Conservation (phyloP, 148 eudicot species). For the Limonium bicolor region DNA sequence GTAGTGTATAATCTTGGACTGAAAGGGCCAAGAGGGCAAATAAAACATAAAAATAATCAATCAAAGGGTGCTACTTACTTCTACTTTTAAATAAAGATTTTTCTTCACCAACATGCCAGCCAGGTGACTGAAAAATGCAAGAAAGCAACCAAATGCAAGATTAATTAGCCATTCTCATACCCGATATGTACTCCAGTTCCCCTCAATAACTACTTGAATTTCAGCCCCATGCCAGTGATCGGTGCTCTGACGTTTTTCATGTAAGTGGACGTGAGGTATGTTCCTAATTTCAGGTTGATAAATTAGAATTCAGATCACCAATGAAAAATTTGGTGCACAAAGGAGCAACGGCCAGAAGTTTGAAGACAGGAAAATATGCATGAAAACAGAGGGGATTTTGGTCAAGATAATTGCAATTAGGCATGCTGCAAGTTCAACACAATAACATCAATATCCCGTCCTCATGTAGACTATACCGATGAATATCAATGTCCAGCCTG, state of each 20-base stretch:
- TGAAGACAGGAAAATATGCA: too few relatives aligned
- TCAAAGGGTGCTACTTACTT: too few relatives aligned
- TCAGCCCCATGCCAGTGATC: slow-evolving; percentile 97
- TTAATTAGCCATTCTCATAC: slow-evolving; percentile 27
- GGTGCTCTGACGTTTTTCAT: slow-evolving; percentile 69
- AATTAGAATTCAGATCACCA: slow-evolving; percentile 2
- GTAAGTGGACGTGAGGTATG: slow-evolving; percentile 86
- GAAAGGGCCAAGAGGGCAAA: slow-evolving; percentile 13
- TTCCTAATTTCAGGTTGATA: slow-evolving; percentile 53
- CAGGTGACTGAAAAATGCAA: not conserved
- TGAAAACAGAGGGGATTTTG: too few relatives aligned
- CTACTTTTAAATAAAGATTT: too few relatives aligned
- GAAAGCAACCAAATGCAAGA: not conserved
- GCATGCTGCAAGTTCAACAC: slow-evolving; percentile 1
- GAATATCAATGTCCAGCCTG: slow-evolving; percentile 94
- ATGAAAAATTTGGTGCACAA: not conserved
- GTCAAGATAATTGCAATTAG: too few relatives aligned
- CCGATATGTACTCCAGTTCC: slow-evolving; percentile 97
- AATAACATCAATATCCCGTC: not conserved
- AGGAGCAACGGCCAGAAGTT: not conserved
- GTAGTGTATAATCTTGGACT: slow-evolving; percentile 97
- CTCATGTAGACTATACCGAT: slow-evolving; percentile 35
- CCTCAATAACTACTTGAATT: slow-evolving; percentile 97
- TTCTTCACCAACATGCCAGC: too few relatives aligned
- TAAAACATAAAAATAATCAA: not conserved